Conservation (phyloP, 768 basidiomycete species). For the Kwoniella newhampshirensis region DNA sequence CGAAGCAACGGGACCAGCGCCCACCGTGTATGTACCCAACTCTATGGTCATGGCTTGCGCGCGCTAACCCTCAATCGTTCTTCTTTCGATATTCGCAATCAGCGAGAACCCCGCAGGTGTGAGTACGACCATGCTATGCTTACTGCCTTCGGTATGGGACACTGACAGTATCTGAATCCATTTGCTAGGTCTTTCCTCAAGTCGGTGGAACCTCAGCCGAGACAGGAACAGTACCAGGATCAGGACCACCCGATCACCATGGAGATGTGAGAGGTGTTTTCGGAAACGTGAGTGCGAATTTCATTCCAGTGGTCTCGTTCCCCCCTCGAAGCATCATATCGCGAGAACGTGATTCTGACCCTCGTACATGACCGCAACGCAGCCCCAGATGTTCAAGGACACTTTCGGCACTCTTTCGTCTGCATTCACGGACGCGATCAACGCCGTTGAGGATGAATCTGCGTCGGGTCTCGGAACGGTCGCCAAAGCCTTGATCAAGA, state of each 20-base stretch:
- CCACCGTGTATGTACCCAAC: conserved; percentile 33
- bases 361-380: background rate
- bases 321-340: background rate
- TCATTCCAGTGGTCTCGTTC: background rate
- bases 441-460: conserved; percentile 47
- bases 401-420: conserved; percentile 42
- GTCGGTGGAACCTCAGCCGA: conserved; percentile 25
- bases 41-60: too few relatives aligned
- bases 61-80: too few relatives aligned
- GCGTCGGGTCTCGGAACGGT: conserved; percentile 39
- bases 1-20: conserved; percentile 38
- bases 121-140: conserved; percentile 16
- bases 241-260: conserved; percentile 39
- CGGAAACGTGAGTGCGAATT: conserved; percentile 50
- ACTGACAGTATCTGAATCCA: background rate
- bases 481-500: conserved; percentile 39
- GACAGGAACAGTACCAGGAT: conserved; percentile 45
- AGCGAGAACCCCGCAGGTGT: conserved; percentile 53
- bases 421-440: conserved; percentile 47
- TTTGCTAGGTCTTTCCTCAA: conserved; percentile 39
- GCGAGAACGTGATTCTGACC: background rate
- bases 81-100: too few relatives aligned
- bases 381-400: conserved; percentile 48
- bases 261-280: conserved; percentile 48
- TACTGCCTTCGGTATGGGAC: background rate